Evolutionary conservation across 139 green algal genomes (phyloP).

Genomic region (Picochlorum sp.): DNA sequence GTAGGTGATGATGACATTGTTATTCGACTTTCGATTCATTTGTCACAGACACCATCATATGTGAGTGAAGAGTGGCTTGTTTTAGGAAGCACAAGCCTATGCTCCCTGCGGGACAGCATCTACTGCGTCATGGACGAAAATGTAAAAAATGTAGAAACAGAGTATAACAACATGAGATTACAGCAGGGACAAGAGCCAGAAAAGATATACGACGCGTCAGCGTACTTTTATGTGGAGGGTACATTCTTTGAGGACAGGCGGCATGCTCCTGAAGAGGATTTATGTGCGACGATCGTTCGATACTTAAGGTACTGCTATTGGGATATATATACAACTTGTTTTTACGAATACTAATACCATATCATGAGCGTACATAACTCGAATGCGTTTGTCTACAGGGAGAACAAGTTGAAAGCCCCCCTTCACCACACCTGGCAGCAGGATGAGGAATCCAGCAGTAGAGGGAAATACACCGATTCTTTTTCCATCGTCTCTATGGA

Average conservation of each 20-base stretch:
- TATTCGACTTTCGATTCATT: conserved; percentile 16
- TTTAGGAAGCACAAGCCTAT: conserved; percentile 28
- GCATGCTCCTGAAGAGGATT: conserved; percentile 11
- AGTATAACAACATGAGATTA: not conserved
- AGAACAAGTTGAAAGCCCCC: conserved; percentile 9
- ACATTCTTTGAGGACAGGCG: conserved; percentile 46
- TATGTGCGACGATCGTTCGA: conserved; percentile 14
- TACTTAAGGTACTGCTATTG: conserved; percentile 1
- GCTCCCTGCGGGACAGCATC: conserved; percentile 29
- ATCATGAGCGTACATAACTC: too few species aligned
- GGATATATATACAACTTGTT: too few species aligned
- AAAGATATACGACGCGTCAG: conserved; percentile 5
- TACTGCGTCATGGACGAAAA: conserved; percentile 32
- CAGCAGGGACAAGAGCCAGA: not conserved
- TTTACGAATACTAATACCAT: too few species aligned
- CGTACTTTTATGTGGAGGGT: conserved; percentile 48
- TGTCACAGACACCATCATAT: conserved; percentile 14
- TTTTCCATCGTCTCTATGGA: conserved; percentile 29
- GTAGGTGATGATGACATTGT: conserved; percentile 11
- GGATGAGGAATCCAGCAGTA: not conserved
- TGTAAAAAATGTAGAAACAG: conserved; percentile 11
- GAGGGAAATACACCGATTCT: conserved; percentile 6
- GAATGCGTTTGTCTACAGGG: not conserved
- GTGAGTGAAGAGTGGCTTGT: conserved; percentile 30
- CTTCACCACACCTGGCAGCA: conserved; percentile 1